Conservation (phyloP, 2,329 filamentous ascomycete genomes). For the Fusarium albidum region DNA sequence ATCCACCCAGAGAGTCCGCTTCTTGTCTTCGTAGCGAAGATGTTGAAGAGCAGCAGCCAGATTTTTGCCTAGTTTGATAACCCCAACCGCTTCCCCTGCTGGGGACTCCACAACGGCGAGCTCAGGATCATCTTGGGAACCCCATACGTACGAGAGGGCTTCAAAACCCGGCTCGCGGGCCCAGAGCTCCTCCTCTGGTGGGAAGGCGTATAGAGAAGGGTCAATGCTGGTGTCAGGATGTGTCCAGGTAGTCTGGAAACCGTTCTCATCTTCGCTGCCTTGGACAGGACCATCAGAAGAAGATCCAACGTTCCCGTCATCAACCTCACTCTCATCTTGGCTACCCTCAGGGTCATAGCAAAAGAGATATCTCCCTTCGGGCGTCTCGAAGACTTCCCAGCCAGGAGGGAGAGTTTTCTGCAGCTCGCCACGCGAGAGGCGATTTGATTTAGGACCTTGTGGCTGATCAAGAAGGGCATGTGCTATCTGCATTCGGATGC, state of each 20-base stretch:
- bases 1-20: slow-evolving; percentile 18
- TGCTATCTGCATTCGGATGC: neutral
- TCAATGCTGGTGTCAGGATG: slow-evolving; percentile 2
- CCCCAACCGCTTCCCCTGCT: neutral
- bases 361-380: slow-evolving; percentile 3
- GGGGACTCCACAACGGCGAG: neutral
- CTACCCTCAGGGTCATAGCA: neutral
- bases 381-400: slow-evolving; percentile 5
- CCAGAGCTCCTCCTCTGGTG: neutral
- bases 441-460: neutral
- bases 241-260: slow-evolving; percentile 3
- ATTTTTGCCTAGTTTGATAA: slow-evolving; percentile 1
- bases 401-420: neutral
- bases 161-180: slow-evolving; percentile 6
- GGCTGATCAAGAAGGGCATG: neutral
- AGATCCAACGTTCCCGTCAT: neutral
- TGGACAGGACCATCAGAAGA: neutral
- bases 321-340: neutral
- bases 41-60: slow-evolving; percentile 2
- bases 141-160: slow-evolving; percentile 11
- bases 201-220: slow-evolving; percentile 1
- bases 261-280: neutral
- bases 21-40: slow-evolving; percentile 1
- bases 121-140: neutral
- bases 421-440: neutral